phyloP scores from a whole-genome alignment of 257 asterid genomes.

The Solanum okadae region DNA sequence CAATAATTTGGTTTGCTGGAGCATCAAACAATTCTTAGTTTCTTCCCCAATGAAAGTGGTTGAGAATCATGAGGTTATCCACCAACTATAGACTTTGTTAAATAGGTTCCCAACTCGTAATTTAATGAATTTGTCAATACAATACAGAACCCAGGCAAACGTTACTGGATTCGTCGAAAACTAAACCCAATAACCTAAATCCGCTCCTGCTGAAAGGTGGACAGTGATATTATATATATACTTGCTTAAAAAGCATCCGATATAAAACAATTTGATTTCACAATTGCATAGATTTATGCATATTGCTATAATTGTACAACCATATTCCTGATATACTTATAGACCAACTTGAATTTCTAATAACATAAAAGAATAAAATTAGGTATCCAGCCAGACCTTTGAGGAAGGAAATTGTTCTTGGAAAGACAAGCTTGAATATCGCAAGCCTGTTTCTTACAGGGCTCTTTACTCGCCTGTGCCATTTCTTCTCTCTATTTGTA shows the following conservation, averaged over 20 bases:
- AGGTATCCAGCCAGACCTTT: conserved; percentile 25
- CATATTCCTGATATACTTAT: background rate
- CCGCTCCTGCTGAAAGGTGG: no score
- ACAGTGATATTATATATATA: no score
- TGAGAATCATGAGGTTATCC: no score
- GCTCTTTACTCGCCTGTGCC: conserved; percentile 85
- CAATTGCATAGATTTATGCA: no score
- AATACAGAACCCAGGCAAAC: no score
- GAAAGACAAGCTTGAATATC: conserved; percentile 94
- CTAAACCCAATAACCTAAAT: no score
- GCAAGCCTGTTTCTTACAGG: conserved; percentile 92
- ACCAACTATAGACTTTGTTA: background rate
- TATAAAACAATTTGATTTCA: no score
- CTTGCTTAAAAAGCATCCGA: no score
- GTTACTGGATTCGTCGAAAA: background rate
- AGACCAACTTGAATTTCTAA: background rate
- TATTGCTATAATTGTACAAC: background rate
- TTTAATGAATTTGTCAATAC: background rate
- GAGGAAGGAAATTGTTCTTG: conserved; percentile 87
- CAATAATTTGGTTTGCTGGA: background rate
- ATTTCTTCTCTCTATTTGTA: conserved; percentile 11
- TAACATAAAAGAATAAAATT: background rate
- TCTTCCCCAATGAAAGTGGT: background rate
- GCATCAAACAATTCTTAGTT: background rate
- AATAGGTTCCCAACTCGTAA: background rate